These are phyloP conservation scores for Daucus carota DNA, from an alignment of 129 eudicot species.

Conservation along the genomic window DNA sequence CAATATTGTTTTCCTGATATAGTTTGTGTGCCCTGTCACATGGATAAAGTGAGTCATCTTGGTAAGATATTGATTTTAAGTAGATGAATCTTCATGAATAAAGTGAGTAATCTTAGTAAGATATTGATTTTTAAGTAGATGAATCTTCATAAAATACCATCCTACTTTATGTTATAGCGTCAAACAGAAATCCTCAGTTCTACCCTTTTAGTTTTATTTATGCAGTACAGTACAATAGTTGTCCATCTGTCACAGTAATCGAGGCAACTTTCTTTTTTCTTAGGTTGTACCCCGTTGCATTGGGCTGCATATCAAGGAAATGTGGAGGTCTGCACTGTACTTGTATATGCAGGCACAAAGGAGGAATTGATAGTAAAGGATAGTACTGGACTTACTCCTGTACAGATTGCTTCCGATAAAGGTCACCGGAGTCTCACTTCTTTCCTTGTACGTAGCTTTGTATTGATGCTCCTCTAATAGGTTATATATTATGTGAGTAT, in stretches of 20 bases:
- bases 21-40: not conserved
- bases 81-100: not conserved
- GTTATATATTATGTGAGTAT: not conserved
- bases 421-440: constrained; percentile 85
- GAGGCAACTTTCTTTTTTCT: constrained; percentile 4
- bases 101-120: not conserved
- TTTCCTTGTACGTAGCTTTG: constrained; percentile 59
- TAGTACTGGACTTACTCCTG: constrained; percentile 76
- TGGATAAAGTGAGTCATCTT: not conserved
- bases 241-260: too few relatives aligned
- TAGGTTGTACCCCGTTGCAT: constrained; percentile 96
- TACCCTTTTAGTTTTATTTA: not conserved
- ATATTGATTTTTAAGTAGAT: not conserved
- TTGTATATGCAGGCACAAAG: constrained; percentile 77
- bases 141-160: not conserved
- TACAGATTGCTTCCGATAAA: constrained; percentile 81
- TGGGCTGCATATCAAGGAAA: constrained; percentile 93
- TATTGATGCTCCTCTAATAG: constrained; percentile 3
- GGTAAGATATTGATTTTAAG: not conserved
- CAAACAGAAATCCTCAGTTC: not conserved
- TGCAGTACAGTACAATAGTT: too few relatives aligned
- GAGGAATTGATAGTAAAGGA: constrained; percentile 71
- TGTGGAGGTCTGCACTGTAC: constrained; percentile 77
- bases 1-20: not conserved
- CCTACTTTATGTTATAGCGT: not conserved